Evolutionary conservation across 352 stramenopile species (phyloP).

Genomic region (Globisporangium acanthophoron): DNA sequence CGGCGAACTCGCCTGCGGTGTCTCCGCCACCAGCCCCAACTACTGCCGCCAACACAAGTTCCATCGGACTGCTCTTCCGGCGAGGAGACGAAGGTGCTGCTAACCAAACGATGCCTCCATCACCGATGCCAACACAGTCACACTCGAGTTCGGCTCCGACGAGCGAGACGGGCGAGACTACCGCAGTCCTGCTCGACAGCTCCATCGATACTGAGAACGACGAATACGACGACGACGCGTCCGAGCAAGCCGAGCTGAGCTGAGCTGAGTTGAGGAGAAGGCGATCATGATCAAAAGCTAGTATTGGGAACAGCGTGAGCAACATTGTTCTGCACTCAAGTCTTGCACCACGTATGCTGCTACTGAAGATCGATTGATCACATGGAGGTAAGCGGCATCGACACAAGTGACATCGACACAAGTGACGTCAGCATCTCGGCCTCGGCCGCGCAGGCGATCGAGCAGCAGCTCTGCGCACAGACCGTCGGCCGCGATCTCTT

Average conservation of each 20-base stretch:
- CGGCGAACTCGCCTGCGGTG: neutral
- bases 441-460: constrained; percentile 24
- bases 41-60: neutral
- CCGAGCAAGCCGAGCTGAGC: no score
- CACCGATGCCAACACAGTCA: neutral
- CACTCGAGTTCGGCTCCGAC: no score
- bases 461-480: constrained; percentile 36
- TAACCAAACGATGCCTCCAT: neutral
- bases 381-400: neutral
- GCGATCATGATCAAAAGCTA: no score
- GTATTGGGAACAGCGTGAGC: neutral
- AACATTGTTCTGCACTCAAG: neutral
- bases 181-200: no score
- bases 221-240: no score
- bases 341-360: neutral
- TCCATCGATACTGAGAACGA: no score
- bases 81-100: neutral
- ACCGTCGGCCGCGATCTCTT: constrained; percentile 41
- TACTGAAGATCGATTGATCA: no score
- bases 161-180: no score
- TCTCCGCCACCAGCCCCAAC: neutral
- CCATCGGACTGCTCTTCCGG: neutral
- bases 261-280: no score
- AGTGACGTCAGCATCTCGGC: constrained; percentile 29
- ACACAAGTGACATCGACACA: constrained; percentile 2